phyloP scores from a whole-genome alignment of 495 filamentous ascomycete species.

The Halenospora varia region DNA sequence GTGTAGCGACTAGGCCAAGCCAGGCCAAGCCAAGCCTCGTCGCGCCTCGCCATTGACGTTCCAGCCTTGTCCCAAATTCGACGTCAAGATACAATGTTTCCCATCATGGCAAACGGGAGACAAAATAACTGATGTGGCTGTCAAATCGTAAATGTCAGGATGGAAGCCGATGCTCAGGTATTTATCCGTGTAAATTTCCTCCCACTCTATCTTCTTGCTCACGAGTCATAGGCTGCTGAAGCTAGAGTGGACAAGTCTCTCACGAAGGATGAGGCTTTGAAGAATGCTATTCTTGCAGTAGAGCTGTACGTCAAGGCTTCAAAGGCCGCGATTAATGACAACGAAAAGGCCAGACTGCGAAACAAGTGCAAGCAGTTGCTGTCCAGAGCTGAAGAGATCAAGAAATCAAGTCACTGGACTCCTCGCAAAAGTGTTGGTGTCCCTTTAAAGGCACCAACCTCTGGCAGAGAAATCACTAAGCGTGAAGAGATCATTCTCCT shows the following conservation, averaged over 20 bases:
- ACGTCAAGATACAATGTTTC: background rate
- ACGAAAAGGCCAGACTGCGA: constrained; percentile 56
- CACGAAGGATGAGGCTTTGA: constrained; percentile 64
- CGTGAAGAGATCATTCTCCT: constrained; percentile 77
- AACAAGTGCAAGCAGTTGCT: constrained; percentile 64
- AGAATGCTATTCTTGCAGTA: constrained; percentile 66
- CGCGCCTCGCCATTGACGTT: background rate
- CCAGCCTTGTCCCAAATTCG: background rate
- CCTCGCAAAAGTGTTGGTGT: constrained; percentile 16
- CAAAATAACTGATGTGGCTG: background rate
- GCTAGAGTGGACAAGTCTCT: constrained; percentile 45
- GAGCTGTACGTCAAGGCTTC: constrained; percentile 77
- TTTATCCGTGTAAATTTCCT: background rate
- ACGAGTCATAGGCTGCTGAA: constrained; percentile 55
- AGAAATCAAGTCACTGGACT: constrained; percentile 34
- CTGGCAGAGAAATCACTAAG: constrained; percentile 59
- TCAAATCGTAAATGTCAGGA: constrained; percentile 12
- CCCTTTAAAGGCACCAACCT: constrained; percentile 42
- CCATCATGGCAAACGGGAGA: background rate
- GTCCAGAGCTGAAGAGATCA: constrained; percentile 68
- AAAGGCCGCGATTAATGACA: constrained; percentile 40
- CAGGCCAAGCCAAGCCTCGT: background rate
- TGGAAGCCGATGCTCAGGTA: constrained; percentile 42
- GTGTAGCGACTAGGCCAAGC: background rate
- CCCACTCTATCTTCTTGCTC: background rate